Percentiles rank a stretch among this genome's conserved stretches.
phyloP scores from a whole-genome alignment of 192 early-diverging fungal species.

The Glomus cerebriforme region DNA sequence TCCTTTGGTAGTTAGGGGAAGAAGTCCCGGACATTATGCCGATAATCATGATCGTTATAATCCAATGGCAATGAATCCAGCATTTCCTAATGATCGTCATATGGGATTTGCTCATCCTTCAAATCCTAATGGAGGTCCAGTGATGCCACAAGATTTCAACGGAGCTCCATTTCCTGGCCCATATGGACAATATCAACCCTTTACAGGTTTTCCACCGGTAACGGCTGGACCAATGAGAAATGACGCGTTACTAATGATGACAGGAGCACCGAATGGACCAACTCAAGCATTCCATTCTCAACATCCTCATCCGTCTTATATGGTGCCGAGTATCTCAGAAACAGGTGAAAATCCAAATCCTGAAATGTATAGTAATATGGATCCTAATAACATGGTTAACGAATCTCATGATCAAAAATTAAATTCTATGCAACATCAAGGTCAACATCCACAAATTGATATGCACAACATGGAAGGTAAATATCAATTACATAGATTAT shows the following conservation, averaged over 20 bases:
- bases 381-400: constrained; percentile 15
- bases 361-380: constrained; percentile 39
- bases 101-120: constrained; percentile 16
- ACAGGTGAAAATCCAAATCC: constrained; percentile 41
- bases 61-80: constrained; percentile 35
- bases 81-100: constrained; percentile 33
- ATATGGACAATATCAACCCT: constrained; percentile 27
- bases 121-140: constrained; percentile 29
- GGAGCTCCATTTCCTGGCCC: constrained; percentile 26
- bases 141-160: constrained; percentile 31
- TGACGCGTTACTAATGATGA: constrained; percentile 26
- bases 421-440: not conserved
- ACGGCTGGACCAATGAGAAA: not conserved
- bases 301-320: constrained; percentile 41
- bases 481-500: not conserved
- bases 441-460: constrained; percentile 27
- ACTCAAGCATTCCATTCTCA: constrained; percentile 29
- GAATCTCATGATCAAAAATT: constrained; percentile 30
- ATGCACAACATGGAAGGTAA: constrained; percentile 34
- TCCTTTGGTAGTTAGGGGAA: constrained; percentile 88
- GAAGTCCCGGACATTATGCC: constrained; percentile 92
- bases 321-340: constrained; percentile 46
- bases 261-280: constrained; percentile 13
- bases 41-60: constrained; percentile 55
- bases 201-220: constrained; percentile 25